phyloP scores from a whole-genome alignment of 2,329 filamentous ascomycete species.

The Fusarium virguliforme region DNA sequence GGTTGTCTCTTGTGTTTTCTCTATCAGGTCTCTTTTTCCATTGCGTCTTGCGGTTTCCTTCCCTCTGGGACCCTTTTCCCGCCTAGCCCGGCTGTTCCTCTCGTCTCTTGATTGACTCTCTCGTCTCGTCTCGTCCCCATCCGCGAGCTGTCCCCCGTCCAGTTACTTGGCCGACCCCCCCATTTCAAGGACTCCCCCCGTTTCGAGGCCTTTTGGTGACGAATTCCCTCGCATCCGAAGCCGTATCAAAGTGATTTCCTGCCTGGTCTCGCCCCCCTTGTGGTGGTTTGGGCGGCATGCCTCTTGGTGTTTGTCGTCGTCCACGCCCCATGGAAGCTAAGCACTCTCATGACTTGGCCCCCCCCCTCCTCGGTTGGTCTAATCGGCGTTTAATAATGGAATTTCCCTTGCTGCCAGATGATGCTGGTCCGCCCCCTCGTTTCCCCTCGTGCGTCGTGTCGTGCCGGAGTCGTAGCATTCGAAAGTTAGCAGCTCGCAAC shows the following conservation, averaged over 20 bases:
- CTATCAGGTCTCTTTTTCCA: conserved; percentile 39
- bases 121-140: conserved; percentile 36
- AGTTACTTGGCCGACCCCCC: conserved; percentile 46
- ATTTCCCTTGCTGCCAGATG: conserved; percentile 51
- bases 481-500: conserved; percentile 39
- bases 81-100: conserved; percentile 43
- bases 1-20: conserved; percentile 38
- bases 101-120: conserved; percentile 39
- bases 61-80: conserved; percentile 28
- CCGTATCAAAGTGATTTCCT: conserved; percentile 23
- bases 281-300: conserved; percentile 33
- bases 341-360: conserved; percentile 28
- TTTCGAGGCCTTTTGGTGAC: conserved; percentile 14
- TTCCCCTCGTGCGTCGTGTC: conserved; percentile 47
- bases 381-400: conserved; percentile 51
- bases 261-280: conserved; percentile 22
- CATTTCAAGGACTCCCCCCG: background rate
- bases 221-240: conserved; percentile 34
- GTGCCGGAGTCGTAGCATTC: conserved; percentile 50
- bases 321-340: conserved; percentile 27
- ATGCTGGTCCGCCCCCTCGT: conserved; percentile 48
- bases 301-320: conserved; percentile 13
- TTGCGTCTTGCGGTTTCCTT: conserved; percentile 36
- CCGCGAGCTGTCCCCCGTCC: conserved; percentile 11
- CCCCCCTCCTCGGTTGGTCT: conserved; percentile 34